Evolutionary conservation across 768 basidiomycete species (phyloP), one percentile per base, ranked within the genome.

Genomic region (Lentinula lateritia): DNA sequence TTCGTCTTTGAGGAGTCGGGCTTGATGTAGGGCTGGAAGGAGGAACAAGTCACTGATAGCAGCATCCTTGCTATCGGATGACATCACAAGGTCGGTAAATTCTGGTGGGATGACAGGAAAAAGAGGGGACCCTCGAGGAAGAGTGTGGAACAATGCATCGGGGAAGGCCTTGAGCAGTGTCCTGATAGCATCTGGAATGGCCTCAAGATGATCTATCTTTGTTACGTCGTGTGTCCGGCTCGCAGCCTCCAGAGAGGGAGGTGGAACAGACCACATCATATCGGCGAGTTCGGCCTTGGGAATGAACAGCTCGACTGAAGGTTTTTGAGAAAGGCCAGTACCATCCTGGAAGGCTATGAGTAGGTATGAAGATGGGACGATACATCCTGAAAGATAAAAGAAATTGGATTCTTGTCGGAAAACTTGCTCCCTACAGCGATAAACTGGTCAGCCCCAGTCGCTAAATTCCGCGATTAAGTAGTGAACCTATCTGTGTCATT

Each of bases 211-310:
- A n/a, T 78, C 75, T 35, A 91, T 74, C 12, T 74, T 67, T n/a
- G 91, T 84, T 16, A 86, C 83, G 38, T 89, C 81, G 66, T 58
- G 80, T 12, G 80, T 79, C 15, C 79, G 41, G 16, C 71, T 64
- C 10, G 80, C 76, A 2, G 84, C 85, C 35, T 83, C 79, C 16
- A 84, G 73, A 0, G 88, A 74, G 0, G 90, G 85, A 0, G 94
- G 93, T 15, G 93, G 86, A 2, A 91, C 85, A 6, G 87, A 89
- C 95, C 95, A 98, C 86, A 97, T 86, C 57, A 93, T 73, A 68
- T 92, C 90, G 0, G 77, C 85, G 3, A 85, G 76, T 56, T 88
- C 84, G 18, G 85, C 83, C 59, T 89, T 80, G 1, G 93, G 93
- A 61, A 97, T 87, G 73, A 90, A 94, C 38, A 98, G 78, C 6